Base-by-base conservation (phyloP, 2,329 filamentous ascomycete species). In the Pseudomassariella vexata region DNA sequence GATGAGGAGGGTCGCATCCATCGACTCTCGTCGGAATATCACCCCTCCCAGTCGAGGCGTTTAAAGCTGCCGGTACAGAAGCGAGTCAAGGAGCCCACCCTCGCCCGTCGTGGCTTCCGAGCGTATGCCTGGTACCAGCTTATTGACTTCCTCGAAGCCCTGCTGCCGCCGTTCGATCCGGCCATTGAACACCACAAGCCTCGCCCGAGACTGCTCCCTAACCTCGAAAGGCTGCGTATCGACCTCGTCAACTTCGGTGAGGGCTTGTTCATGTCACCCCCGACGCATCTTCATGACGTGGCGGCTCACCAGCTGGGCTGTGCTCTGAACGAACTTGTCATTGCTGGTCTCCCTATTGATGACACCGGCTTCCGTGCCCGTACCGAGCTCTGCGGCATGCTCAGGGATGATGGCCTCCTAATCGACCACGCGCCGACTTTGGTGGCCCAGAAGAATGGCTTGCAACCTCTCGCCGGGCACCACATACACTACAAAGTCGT, bases 211-310 rank as follows among this genome's bases (percentile, higher is more conserved):
- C 59, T 75, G 9, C 46, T 75, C 1, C 70, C 71, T 2, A 60
- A 54, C 11, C 55, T 76, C 4, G 53, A 59, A 17, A 57, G 56
- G 12, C 50, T 75, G 24, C 65, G 70, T 21, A 59, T 76, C 20
- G 71, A 76, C 37, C 60, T 75, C 12, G 67, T 75, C 43, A 75
- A 74, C 41, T 76, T 74, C 28, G 60, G 62, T 2, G 61, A 67
- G 8, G 51, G 63, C 2, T 55, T 65, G 18, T 49, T 73, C 20
- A 59, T 60, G 3, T 65, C 58, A 33, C 63, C 67, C 2, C 66
- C 63, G 2, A 50, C 59, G 4, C 65, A 68, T 27, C 55, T 75
- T 11, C 70, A 75, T 44, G 63, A 70, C 29, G 51, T 72, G n/a
- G 62, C 68, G 4, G 66, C 65, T 11, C 69, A 75, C 37, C 68